A percentile compares a stretch with the other conserved stretches of the same genome.
phyloP scores from a whole-genome alignment of 106 monocot genomes.

The Dendrobium chrysotoxum region DNA sequence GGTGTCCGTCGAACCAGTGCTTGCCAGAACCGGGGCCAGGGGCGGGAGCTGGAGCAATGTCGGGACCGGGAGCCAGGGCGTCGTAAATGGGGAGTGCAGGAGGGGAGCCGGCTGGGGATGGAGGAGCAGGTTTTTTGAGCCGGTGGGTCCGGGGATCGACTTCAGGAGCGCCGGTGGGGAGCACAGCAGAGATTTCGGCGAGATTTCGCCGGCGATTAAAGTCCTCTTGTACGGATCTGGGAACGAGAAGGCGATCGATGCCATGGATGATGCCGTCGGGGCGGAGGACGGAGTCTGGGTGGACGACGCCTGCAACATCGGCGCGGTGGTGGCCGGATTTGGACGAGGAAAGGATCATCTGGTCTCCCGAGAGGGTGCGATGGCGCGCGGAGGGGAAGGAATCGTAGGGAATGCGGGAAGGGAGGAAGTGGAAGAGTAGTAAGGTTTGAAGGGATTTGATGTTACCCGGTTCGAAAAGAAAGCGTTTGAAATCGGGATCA shows the following conservation, averaged over 20 bases:
- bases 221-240: conserved; percentile 87
- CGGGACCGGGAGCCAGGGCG: conserved; percentile 83
- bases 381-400: conserved; percentile 20
- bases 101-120: conserved; percentile 55
- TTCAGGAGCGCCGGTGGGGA: conserved; percentile 24
- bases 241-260: conserved; percentile 68
- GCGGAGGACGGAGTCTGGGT: conserved; percentile 57
- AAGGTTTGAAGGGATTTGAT: conserved; percentile 59
- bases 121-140: conserved; percentile 59
- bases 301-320: conserved; percentile 38
- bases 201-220: conserved; percentile 83
- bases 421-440: conserved; percentile 51
- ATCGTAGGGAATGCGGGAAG: conserved; percentile 18
- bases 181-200: conserved; percentile 55
- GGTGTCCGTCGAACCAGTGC: conserved; percentile 66
- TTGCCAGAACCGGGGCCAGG: conserved; percentile 75
- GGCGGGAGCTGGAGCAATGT: conserved; percentile 75
- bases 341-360: conserved; percentile 19
- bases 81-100: conserved; percentile 79
- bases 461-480: conserved; percentile 83
- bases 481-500: conserved; percentile 91
- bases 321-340: conserved; percentile 4
- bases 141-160: conserved; percentile 83
- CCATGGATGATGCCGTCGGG: conserved; percentile 96
- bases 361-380: conserved; percentile 44